phyloP scores from a whole-genome alignment of 108 stramenopile species.

The Nitzschia sp. region DNA sequence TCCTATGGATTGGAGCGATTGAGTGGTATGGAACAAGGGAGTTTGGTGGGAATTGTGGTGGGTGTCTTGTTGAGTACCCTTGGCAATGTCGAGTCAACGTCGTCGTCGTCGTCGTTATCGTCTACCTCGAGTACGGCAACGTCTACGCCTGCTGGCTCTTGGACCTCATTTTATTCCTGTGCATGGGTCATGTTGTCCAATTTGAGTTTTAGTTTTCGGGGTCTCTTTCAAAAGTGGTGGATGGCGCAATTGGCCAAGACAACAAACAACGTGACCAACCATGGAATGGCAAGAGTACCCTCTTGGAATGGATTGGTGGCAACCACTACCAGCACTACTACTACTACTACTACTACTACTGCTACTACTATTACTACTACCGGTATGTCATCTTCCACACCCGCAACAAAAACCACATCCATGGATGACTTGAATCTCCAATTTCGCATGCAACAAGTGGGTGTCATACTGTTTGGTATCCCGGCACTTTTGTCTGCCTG shows the following conservation, averaged over 20 bases:
- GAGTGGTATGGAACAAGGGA: conserved; percentile 42
- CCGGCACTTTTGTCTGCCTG: conserved; percentile 12
- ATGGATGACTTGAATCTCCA: conserved; percentile 48
- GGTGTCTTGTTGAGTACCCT: conserved; percentile 72
- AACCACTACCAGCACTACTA: no score
- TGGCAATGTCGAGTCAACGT: conserved; percentile 40
- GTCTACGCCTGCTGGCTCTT: no score
- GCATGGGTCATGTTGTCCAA: conserved; percentile 71
- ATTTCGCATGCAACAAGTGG: conserved; percentile 82
- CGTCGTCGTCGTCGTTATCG: no score
- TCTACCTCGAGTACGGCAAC: conserved; percentile 1
- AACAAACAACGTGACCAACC: not conserved
- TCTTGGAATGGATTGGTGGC: no score
- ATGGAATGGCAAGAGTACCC: not conserved
- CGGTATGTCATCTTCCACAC: no score
- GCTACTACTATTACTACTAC: no score
- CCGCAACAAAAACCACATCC: not conserved
- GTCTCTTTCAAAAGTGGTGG: conserved; percentile 79
- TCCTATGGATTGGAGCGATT: conserved; percentile 67
- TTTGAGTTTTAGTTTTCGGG: conserved; percentile 83
- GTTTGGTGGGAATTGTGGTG: conserved; percentile 55
- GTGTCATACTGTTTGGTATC: conserved; percentile 25
- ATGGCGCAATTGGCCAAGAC: not conserved
- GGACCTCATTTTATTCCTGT: conserved; percentile 35
- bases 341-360: no score